These are phyloP conservation scores for Penicillium sp. DNA, from an alignment of 2,329 filamentous ascomycete species.

Conservation along the genomic window DNA sequence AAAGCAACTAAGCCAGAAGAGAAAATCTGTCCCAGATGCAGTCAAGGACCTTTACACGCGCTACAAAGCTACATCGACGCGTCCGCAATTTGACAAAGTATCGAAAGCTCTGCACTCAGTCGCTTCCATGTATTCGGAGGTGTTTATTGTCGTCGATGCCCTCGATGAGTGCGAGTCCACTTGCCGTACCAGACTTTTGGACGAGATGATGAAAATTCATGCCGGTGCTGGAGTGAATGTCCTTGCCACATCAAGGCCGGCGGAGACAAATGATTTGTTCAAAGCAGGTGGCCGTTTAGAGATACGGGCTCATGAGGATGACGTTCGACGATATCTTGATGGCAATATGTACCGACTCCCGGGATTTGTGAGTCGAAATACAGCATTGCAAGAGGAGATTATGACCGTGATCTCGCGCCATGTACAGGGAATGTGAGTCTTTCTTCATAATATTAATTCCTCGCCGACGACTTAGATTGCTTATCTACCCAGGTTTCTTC, in stretches of 20 bases:
- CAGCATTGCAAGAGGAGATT: slow-evolving; percentile 22
- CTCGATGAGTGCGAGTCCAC: slow-evolving; percentile 29
- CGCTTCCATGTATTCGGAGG: slow-evolving; percentile 11
- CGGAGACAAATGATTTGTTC: slow-evolving; percentile 25
- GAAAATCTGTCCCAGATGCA: slow-evolving; percentile 20
- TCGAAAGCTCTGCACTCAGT: slow-evolving; percentile 17
- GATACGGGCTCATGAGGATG: slow-evolving; percentile 34
- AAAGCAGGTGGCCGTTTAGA: slow-evolving; percentile 18
- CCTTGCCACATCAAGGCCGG: slow-evolving; percentile 34
- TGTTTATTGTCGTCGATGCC: slow-evolving; percentile 33
- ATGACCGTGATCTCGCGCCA: slow-evolving; percentile 20
- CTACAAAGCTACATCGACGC: slow-evolving; percentile 11
- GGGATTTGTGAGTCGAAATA: slow-evolving; percentile 11
- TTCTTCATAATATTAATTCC: neutral
- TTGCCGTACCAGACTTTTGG: slow-evolving; percentile 6
- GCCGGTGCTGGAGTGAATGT: slow-evolving; percentile 19
- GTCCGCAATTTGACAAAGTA: slow-evolving; percentile 27
- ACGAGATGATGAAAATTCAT: slow-evolving; percentile 23
- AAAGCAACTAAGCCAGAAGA: slow-evolving; percentile 37
- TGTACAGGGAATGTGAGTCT: slow-evolving; percentile 37
- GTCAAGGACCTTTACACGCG: slow-evolving; percentile 31
- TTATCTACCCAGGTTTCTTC: slow-evolving; percentile 24
- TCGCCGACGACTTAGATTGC: neutral
- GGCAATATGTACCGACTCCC: slow-evolving; percentile 20
- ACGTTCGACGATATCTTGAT: slow-evolving; percentile 33